Percentiles rank a stretch among this genome's conserved stretches.
These are phyloP conservation scores for Hemisphaericaspora xylanilytica DNA, from an alignment of 1,139 yeast species.

Conservation along the genomic window DNA sequence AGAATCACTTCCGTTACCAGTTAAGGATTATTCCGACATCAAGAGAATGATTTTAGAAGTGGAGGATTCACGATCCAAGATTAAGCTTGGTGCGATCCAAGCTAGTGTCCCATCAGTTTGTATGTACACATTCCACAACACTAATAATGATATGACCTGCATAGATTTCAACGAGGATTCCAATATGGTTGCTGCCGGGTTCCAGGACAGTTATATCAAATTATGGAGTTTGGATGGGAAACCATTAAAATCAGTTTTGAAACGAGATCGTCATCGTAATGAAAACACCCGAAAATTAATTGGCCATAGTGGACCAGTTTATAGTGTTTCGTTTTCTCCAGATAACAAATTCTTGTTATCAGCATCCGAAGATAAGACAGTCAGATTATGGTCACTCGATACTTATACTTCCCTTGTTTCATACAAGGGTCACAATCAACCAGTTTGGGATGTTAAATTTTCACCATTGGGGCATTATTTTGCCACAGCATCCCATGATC, in stretches of 20 bases:
- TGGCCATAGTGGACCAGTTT: conserved; percentile 95
- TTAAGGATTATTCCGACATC: conserved; percentile 75
- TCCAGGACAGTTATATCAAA: conserved; percentile 85
- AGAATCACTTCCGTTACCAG: conserved; percentile 81
- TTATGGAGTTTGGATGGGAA: conserved; percentile 93
- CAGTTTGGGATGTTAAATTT: conserved; percentile 96
- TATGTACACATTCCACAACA: conserved; percentile 97
- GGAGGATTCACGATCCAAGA: conserved; percentile 76
- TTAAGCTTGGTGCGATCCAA: conserved; percentile 60
- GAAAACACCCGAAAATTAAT: conserved; percentile 62
- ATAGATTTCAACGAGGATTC: conserved; percentile 85
- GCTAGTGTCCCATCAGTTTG: conserved; percentile 92
- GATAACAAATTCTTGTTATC: conserved; percentile 81
- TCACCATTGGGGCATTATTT: conserved; percentile 96
- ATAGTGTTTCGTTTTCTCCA: conserved; percentile 86
- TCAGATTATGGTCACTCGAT: conserved; percentile 90
- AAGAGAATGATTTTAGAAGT: conserved; percentile 74
- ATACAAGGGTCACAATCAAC: conserved; percentile 95
- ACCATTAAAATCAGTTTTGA: conserved; percentile 65
- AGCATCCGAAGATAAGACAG: conserved; percentile 89
- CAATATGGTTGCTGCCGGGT: conserved; percentile 88
- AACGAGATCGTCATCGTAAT: conserved; percentile 54
- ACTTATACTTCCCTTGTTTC: conserved; percentile 85
- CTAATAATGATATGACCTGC: conserved; percentile 82
- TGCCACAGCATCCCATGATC: conserved; percentile 96